Percentiles rank a stretch among this genome's conserved stretches.
These are phyloP conservation scores for Candida glucosophila DNA, from an alignment of 1,139 yeast species.

Conservation along the genomic window DNA sequence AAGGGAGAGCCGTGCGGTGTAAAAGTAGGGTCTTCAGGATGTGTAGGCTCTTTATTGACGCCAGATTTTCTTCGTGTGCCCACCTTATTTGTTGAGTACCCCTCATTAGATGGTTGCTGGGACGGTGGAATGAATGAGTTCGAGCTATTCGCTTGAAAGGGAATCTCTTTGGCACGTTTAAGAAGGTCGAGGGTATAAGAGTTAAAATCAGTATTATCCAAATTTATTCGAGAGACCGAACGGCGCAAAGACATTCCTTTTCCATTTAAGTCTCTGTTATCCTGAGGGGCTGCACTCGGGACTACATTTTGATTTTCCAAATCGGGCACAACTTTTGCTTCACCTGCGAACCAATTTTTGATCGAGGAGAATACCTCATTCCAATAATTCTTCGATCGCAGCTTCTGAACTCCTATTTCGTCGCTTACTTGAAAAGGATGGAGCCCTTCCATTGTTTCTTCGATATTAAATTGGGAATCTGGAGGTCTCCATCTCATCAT, in stretches of 20 bases:
- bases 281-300: slow-evolving; percentile 2
- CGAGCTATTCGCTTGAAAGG: slow-evolving; percentile 13
- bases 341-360: slow-evolving; percentile 4
- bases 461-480: slow-evolving; percentile 32
- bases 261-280: slow-evolving; percentile 1
- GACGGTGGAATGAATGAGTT: slow-evolving; percentile 9
- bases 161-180: slow-evolving; percentile 2
- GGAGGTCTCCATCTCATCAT: slow-evolving; percentile 46
- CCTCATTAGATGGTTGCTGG: slow-evolving; percentile 1
- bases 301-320: slow-evolving; percentile 1
- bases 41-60: slow-evolving; percentile 4
- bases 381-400: background rate
- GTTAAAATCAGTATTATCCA: background rate
- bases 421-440: slow-evolving; percentile 30
- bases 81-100: slow-evolving; percentile 1
- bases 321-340: slow-evolving; percentile 1
- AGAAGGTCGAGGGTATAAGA: background rate
- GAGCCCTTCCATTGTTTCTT: slow-evolving; percentile 22
- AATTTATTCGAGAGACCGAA: background rate
- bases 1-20: slow-evolving; percentile 22
- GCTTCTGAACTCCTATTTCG: background rate
- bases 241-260: slow-evolving; percentile 3
- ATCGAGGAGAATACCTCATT: slow-evolving; percentile 1
- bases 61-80: slow-evolving; percentile 1
- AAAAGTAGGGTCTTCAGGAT: slow-evolving; percentile 7